These are phyloP conservation scores for Venturiaceae sp. DNA, from an alignment of 2,329 filamentous ascomycete genomes.

Conservation along the genomic window DNA sequence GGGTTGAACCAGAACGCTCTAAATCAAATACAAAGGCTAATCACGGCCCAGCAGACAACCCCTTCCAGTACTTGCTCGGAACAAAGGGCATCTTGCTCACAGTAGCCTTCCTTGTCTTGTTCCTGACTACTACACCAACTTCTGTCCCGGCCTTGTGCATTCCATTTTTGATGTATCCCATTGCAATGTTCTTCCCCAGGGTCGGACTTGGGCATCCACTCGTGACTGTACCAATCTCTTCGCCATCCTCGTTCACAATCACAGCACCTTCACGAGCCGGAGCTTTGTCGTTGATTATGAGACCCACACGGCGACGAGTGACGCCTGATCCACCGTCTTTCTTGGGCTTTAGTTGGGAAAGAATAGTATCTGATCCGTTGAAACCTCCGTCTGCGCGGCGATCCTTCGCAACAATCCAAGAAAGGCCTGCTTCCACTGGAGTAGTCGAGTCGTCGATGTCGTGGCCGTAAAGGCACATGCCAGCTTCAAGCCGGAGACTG, in stretches of 20 bases:
- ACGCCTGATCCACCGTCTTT: slow-evolving; percentile 64
- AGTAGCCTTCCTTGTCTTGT: slow-evolving; percentile 62
- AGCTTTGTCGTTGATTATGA: slow-evolving; percentile 66
- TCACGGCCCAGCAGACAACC: slow-evolving; percentile 5
- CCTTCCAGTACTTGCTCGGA: slow-evolving; percentile 63
- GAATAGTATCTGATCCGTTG: slow-evolving; percentile 70
- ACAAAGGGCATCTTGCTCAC: slow-evolving; percentile 89
- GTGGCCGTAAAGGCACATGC: slow-evolving; percentile 99
- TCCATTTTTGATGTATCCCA: slow-evolving; percentile 81
- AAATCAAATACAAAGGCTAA: background rate
- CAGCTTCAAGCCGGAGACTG: slow-evolving; percentile 85
- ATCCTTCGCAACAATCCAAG: slow-evolving; percentile 79
- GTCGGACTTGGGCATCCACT: slow-evolving; percentile 86
- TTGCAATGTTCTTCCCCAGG: slow-evolving; percentile 83
- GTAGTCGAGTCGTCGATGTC: slow-evolving; percentile 76
- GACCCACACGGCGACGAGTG: slow-evolving; percentile 63
- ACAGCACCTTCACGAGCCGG: slow-evolving; percentile 84
- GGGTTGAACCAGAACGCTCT: background rate
- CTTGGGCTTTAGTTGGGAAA: slow-evolving; percentile 65
- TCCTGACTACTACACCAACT: slow-evolving; percentile 66
- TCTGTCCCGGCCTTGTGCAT: slow-evolving; percentile 78
- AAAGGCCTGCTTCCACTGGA: slow-evolving; percentile 54
- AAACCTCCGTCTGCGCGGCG: slow-evolving; percentile 65
- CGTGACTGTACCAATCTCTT: slow-evolving; percentile 70
- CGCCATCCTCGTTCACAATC: slow-evolving; percentile 55